Evolutionary conservation across 352 stramenopile genomes (phyloP).

Genomic region (Globisporangium lucens): DNA sequence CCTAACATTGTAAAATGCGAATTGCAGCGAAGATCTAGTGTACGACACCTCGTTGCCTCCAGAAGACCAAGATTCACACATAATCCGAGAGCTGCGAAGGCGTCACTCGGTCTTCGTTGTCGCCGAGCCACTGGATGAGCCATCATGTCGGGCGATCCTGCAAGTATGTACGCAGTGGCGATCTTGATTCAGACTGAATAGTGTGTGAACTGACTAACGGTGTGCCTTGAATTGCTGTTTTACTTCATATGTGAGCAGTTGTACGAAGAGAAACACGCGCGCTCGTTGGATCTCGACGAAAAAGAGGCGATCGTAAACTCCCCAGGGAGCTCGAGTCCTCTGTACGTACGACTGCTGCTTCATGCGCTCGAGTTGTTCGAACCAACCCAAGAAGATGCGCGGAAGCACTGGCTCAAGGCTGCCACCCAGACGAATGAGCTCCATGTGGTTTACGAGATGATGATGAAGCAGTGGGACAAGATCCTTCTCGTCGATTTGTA

Average conservation of each 20-base stretch:
- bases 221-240: background rate
- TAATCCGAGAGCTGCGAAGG: conserved; percentile 66
- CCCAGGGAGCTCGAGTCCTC: conserved; percentile 59
- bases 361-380: conserved; percentile 57
- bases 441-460: conserved; percentile 51
- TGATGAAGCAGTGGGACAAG: conserved; percentile 77
- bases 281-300: conserved; percentile 32
- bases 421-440: conserved; percentile 38
- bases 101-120: conserved; percentile 62
- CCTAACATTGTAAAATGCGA: background rate
- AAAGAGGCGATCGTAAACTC: conserved; percentile 40
- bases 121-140: conserved; percentile 64
- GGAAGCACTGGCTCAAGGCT: conserved; percentile 43
- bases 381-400: conserved; percentile 20
- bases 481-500: conserved; percentile 60
- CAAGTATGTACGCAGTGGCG: conserved; percentile 24
- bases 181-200: background rate
- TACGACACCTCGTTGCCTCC: conserved; percentile 51
- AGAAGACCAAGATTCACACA: conserved; percentile 54
- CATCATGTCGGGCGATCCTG: conserved; percentile 57
- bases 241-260: conserved; percentile 15
- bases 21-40: conserved; percentile 52
- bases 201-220: background rate
- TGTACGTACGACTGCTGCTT: conserved; percentile 66
- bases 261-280: conserved; percentile 29